Conservation (phyloP, 148 eudicot species). For the Rhododendron vialii region DNA sequence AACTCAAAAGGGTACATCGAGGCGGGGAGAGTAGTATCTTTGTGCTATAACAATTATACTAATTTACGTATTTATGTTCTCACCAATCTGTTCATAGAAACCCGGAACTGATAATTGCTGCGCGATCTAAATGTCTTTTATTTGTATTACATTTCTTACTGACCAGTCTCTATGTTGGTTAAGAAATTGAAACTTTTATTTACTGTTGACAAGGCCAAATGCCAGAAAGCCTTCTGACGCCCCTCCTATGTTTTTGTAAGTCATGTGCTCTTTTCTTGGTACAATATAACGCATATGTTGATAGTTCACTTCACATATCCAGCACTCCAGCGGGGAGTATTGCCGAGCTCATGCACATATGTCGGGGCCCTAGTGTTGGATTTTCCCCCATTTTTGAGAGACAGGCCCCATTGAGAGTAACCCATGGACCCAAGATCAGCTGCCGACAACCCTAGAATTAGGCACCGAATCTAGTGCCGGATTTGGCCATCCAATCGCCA, state of each 20-base stretch:
- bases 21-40: neutral
- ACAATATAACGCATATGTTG: neutral
- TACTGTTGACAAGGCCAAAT: neutral
- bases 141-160: neutral
- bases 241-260: neutral
- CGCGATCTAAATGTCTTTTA: too few relatives aligned
- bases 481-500: neutral
- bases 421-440: too few relatives aligned
- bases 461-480: neutral
- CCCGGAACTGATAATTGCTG: too few relatives aligned
- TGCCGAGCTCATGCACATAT: too few relatives aligned
- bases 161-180: neutral
- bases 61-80: neutral
- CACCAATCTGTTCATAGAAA: neutral
- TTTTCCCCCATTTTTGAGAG: too few relatives aligned
- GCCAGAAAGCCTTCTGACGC: neutral
- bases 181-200: neutral
- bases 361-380: too few relatives aligned
- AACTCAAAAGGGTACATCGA: too few relatives aligned
- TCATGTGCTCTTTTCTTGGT: neutral
- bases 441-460: too few relatives aligned
- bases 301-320: too few relatives aligned
- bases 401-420: too few relatives aligned
- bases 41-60: neutral
- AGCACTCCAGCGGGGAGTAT: too few relatives aligned